Evolutionary conservation across 345 rosid genomes (phyloP).

Genomic region (Eucalyptus pumila): DNA sequence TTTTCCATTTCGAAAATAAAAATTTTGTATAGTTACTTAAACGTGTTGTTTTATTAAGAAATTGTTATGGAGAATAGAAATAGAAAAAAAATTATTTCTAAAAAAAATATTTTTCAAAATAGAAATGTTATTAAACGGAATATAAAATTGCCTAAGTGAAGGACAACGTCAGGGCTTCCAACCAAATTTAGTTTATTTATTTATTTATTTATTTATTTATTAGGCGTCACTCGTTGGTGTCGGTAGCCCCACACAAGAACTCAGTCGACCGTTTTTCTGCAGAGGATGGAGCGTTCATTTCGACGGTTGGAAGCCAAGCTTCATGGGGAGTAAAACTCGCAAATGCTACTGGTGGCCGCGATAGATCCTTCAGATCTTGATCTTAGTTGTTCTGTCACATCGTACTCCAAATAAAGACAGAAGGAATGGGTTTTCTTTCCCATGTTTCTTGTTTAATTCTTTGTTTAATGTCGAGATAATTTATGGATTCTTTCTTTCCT

Average conservation of each 20-base stretch:
- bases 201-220: neutral
- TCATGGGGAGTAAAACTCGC: neutral
- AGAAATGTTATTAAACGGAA: too few relatives aligned
- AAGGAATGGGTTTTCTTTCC: neutral
- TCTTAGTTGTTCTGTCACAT: neutral
- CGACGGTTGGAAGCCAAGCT: neutral
- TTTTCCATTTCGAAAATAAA: fast-evolving
- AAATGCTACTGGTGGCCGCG: neutral
- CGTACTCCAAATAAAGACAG: neutral
- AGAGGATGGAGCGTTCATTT: neutral
- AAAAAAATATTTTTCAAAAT: too few relatives aligned
- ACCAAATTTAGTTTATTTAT: neutral
- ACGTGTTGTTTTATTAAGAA: fast-evolving
- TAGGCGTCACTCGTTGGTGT: neutral
- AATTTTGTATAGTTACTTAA: fast-evolving
- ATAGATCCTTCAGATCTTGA: neutral
- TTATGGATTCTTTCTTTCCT: neutral
- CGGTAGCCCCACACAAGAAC: neutral
- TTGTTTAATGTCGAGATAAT: neutral
- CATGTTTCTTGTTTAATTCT: neutral
- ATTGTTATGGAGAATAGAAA: fast-evolving
- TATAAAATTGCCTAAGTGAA: neutral
- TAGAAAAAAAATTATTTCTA: fast-evolving
- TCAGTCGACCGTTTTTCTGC: neutral
- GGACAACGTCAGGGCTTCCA: neutral